Base-by-base conservation (phyloP, 2,329 filamentous ascomycete species). In the Epichloe hybrida region DNA sequence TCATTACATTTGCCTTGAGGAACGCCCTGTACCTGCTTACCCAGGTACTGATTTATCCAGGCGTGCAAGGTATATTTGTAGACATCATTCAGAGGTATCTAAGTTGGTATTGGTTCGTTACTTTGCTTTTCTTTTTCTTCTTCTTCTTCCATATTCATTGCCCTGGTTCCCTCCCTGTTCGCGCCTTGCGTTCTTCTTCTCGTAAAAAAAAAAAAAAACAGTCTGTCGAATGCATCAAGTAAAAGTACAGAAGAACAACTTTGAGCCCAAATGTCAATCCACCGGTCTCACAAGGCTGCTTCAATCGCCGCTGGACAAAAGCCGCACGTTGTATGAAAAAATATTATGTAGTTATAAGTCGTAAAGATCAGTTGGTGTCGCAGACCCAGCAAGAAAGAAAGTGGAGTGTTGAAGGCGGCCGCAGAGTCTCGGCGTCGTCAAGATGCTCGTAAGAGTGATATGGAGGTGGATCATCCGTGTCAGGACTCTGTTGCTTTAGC, bases 41-140 rank as follows among this genome's bases (percentile, higher is more conserved):
- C 23, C n/a, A 17, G 20, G 27, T 34, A 15, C 7, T 12, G 17
- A n/a, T 38, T 5, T 34, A 38, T 15, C 3, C 17, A 46, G 27
- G 8, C 11, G 27, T 9, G 27, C 27, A 35, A 12, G 39, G 21
- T 21, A 48, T 21, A 48, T 37, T 20, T 35, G 31, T 4, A 38
- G 17, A 11, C 17, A 44, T 37, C 5, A 41, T 27, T 46, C n/a
- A 9, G 31, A 40, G 37, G 27, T 9, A 12, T 45, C 42, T 47
- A 41, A 42, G 48, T 39, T 52, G 37, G 40, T 49, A 49, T 52
- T 37, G 36, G 31, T 50, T 41, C 42, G 35, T 31, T 41, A 15
- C 15, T n/a, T 13, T 35, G 27, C 4, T 7, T 36, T 11, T 5
- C 37, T n/a, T 34, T 8, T n/a, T 27, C 27, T 27, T n/a, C 20